A percentile compares a stretch with the other conserved stretches of the same genome.
Evolutionary conservation across 345 rosid species (phyloP).

Genomic region (Dipteronia sinensis): DNA sequence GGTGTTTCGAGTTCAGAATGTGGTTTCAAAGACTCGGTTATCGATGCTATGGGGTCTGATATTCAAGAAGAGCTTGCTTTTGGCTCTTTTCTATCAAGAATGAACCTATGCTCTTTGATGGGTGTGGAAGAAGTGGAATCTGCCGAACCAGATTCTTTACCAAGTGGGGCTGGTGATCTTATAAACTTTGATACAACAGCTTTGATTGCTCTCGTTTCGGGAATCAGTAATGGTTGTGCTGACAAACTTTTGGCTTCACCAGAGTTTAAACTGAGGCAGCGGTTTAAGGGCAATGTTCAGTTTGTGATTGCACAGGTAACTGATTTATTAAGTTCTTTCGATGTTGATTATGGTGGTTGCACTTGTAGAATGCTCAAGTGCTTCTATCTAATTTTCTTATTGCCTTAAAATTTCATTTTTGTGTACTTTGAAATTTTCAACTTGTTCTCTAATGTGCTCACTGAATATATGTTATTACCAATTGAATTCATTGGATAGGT

Average conservation of each 20-base stretch:
- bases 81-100: constrained; percentile 43
- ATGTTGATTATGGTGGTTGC: neutral
- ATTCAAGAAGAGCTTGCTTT: constrained; percentile 36
- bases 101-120: constrained; percentile 28
- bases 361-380: neutral
- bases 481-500: neutral
- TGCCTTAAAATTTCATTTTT: constrained; percentile 7
- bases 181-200: constrained; percentile 86
- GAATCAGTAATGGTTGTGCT: constrained; percentile 78
- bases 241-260: constrained; percentile 49
- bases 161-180: constrained; percentile 35
- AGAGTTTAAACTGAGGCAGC: constrained; percentile 49
- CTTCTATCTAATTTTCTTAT: neutral
- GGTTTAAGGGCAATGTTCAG: constrained; percentile 77
- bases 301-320: constrained; percentile 82
- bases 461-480: neutral
- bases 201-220: constrained; percentile 82
- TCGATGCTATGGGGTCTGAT: constrained; percentile 21
- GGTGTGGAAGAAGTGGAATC: constrained; percentile 20
- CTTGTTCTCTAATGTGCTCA: neutral
- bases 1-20: constrained; percentile 2
- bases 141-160: constrained; percentile 10
- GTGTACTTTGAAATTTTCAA: neutral
- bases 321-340: neutral
- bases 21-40: constrained; percentile 13